Base-by-base conservation (phyloP, 257 asterid species). In the Nemophila menziesii region DNA sequence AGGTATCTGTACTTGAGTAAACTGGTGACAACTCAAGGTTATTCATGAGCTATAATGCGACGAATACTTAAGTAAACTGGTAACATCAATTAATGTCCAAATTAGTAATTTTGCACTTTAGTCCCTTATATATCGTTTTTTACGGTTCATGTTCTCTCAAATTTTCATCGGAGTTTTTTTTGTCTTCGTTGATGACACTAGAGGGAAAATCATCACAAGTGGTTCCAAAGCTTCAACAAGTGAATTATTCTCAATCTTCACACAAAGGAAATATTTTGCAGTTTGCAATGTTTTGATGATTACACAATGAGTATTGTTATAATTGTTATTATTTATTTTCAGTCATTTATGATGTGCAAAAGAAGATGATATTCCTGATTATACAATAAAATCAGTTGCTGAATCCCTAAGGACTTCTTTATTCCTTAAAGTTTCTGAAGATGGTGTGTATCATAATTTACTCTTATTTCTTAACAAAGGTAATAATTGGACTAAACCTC, bases 191-290 rank as follows among this genome's bases (percentile, higher is more conserved):
- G 65, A 56, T 82, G 56, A 73, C 85, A 8, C 73, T 82, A 16
- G 94, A 82, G 67, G 92, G 94, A 22, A 72, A 47, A 57, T 82
- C 92, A 15, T 64, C 78, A 8, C 57, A 64, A 39, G 82, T 79
- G 36, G 52, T 82, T 49, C 94, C 94, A 4, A 82, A 79, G 78
- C 92, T 87, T 59, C 45, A 73, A 69, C 97, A 87, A 89, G 97
- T 87, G 24, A n/a, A n/a, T n/a, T n/a, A n/a, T n/a, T n/a, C n/a
- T n/a, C n/a, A n/a, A n/a, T n/a, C n/a, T n/a, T n/a, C n/a, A n/a
- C n/a, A n/a, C n/a, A n/a, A n/a, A n/a, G n/a, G n/a, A n/a, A n/a
- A n/a, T n/a, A n/a, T n/a, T n/a, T n/a, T n/a, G n/a, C n/a, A n/a
- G n/a, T n/a, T n/a, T n/a, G n/a, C n/a, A n/a, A n/a, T n/a, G n/a